These are phyloP conservation scores for Kazachstania bromeliacearum DNA, from an alignment of 805 yeast species.

Conservation along the genomic window DNA sequence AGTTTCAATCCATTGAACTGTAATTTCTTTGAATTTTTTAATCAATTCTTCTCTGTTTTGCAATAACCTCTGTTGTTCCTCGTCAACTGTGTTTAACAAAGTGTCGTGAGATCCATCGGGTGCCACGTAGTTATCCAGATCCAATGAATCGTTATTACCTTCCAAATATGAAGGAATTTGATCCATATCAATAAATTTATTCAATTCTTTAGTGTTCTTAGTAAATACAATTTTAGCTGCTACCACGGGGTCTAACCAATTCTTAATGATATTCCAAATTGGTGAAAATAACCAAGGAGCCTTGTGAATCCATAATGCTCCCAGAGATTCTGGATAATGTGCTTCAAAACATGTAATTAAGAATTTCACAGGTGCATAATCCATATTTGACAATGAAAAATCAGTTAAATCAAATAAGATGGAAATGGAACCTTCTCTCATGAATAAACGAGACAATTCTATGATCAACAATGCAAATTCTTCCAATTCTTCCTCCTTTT, in stretches of 20 bases:
- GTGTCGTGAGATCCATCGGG: conserved; percentile 57
- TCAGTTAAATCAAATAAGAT: conserved; percentile 80
- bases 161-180: conserved; percentile 66
- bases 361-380: conserved; percentile 82
- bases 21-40: conserved; percentile 48
- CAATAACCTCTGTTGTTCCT: conserved; percentile 21
- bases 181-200: conserved; percentile 46
- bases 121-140: conserved; percentile 44
- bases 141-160: conserved; percentile 49
- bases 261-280: conserved; percentile 85
- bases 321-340: conserved; percentile 91
- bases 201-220: conserved; percentile 56
- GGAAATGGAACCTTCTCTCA: conserved; percentile 72
- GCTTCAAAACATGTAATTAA: conserved; percentile 87
- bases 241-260: conserved; percentile 95
- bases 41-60: conserved; percentile 48
- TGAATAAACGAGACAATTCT: conserved; percentile 70
- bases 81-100: conserved; percentile 31
- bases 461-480: conserved; percentile 65
- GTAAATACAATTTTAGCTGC: conserved; percentile 86
- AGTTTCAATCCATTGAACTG: conserved; percentile 60
- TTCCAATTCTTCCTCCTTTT: conserved; percentile 62
- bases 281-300: conserved; percentile 97
- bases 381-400: conserved; percentile 87
- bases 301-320: conserved; percentile 73